Evolutionary conservation across 805 yeast species (phyloP).

Genomic region (Yamadazyma paraphyllophila): DNA sequence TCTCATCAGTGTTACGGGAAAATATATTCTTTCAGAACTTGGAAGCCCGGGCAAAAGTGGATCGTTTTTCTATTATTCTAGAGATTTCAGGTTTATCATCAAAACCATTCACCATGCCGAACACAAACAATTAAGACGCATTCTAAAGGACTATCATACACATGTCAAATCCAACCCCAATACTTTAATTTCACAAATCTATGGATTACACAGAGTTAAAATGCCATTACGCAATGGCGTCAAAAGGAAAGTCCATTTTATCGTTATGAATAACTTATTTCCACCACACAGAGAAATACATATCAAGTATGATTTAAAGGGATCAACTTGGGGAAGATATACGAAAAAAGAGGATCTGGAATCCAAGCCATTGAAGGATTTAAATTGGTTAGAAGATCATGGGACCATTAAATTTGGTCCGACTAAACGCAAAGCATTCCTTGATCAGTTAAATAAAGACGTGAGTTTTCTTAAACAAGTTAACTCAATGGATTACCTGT

Average conservation of each 20-base stretch:
- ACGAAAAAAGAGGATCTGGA: conserved; percentile 35
- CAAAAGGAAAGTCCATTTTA: conserved; percentile 77
- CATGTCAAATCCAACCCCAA: conserved; percentile 84
- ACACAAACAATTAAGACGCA: conserved; percentile 75
- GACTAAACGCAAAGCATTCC: conserved; percentile 52
- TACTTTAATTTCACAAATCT: conserved; percentile 90
- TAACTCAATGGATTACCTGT: conserved; percentile 94
- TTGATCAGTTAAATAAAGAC: conserved; percentile 72
- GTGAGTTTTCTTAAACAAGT: conserved; percentile 67
- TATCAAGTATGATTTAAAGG: conserved; percentile 85
- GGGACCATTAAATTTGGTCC: conserved; percentile 77
- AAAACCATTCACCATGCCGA: conserved; percentile 94
- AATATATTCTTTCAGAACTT: conserved; percentile 84
- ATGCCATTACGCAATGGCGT: conserved; percentile 67
- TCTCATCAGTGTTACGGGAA: conserved; percentile 85
- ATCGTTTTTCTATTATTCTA: conserved; percentile 89
- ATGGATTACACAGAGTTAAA: conserved; percentile 91
- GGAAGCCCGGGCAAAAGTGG: conserved; percentile 98
- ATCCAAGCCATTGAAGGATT: conserved; percentile 69
- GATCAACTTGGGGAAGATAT: conserved; percentile 80
- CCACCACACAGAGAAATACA: conserved; percentile 91
- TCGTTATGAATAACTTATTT: conserved; percentile 95
- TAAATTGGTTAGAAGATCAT: conserved; percentile 76
- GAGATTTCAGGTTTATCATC: conserved; percentile 91
- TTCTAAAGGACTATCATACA: conserved; percentile 70